Evolutionary conservation across 2,329 filamentous ascomycete genomes (phyloP), one percentile per base, ranked within the genome.

Genomic region (Fusarium hostae): DNA sequence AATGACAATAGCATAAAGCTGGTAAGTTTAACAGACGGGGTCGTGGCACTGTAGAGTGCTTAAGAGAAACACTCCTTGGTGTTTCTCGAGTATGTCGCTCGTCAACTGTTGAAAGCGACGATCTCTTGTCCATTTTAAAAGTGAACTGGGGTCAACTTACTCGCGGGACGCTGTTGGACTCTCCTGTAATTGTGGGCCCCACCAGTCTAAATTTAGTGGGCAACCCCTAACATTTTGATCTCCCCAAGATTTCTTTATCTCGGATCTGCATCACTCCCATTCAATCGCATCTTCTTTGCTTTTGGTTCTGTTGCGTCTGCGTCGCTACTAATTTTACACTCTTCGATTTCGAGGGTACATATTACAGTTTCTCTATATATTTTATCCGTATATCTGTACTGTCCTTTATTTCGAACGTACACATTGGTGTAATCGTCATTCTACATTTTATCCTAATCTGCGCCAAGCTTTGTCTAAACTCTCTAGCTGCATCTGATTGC

Each of bases 191-290:
- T 52, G 16, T 5, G 12, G 15, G 30, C 18, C 50, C 64, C 44
- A 57, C 37, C 11, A 24, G 11, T 35, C 58, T 52, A 45, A 60
- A 52, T 30, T 66, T 66, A 63, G 63, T 32, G 30, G 39, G 20
- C 48, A 43, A 26, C 65, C 65, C 65, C 64, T 68, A 68, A 68
- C 57, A 63, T 68, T 61, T 68, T 47, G 39, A 64, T 68, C 30
- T 55, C 50, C 50, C 48, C 64, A 70, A 69, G 64, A 72, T 72
- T 71, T 72, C 64, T 50, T 56, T 55, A 65, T 57, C 63, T 61
- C 54, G 35, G 56, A 56, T 68, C 50, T 68, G 51, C 39, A 30
- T 51, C 41, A 24, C 35, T 32, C 28, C 40, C 39, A n/a, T 58
- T 67, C 35, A 47, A 40, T 60, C 32, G 45, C 45, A 54, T 66